phyloP scores from a whole-genome alignment of 2,329 filamentous ascomycete genomes.

The Alternaria gansuensis region DNA sequence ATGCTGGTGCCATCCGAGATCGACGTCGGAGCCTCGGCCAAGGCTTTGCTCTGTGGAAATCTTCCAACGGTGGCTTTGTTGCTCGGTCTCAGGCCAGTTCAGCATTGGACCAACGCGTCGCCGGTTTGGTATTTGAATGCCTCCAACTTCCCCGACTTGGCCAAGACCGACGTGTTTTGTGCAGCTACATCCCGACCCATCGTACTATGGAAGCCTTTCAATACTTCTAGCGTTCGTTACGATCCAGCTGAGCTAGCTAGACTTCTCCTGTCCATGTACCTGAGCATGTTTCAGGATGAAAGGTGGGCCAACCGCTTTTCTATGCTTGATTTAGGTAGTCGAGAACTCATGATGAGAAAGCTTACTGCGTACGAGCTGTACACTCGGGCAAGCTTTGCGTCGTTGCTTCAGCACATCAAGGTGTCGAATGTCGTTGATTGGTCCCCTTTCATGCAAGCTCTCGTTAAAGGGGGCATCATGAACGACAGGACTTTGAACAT shows the following conservation, averaged over 20 bases:
- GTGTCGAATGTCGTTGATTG: constrained; percentile 8
- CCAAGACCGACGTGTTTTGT: neutral
- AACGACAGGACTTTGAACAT: constrained; percentile 20
- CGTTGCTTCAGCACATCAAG: constrained; percentile 20
- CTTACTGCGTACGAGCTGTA: constrained; percentile 33
- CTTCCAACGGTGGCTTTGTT: constrained; percentile 36
- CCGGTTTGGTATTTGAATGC: neutral
- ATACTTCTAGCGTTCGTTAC: constrained; percentile 54
- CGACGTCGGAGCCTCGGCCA: constrained; percentile 46
- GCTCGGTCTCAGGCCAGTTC: neutral
- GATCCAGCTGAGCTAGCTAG: constrained; percentile 16
- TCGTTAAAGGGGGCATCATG: constrained; percentile 11
- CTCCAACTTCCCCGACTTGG: neutral
- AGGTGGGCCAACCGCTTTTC: neutral
- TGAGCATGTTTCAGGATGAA: constrained; percentile 29
- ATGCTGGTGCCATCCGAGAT: constrained; percentile 51
- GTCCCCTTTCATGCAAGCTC: constrained; percentile 2
- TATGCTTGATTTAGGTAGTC: neutral
- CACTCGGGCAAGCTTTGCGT: constrained; percentile 22
- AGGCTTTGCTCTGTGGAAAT: constrained; percentile 59
- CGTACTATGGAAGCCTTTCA: constrained; percentile 14
- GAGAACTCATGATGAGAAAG: constrained; percentile 9
- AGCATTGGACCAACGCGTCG: neutral
- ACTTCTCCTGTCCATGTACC: constrained; percentile 20
- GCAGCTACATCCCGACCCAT: constrained; percentile 37